Base-by-base conservation (phyloP, 1,139 yeast genomes). In the Kurtzmaniella quercitrusa region DNA sequence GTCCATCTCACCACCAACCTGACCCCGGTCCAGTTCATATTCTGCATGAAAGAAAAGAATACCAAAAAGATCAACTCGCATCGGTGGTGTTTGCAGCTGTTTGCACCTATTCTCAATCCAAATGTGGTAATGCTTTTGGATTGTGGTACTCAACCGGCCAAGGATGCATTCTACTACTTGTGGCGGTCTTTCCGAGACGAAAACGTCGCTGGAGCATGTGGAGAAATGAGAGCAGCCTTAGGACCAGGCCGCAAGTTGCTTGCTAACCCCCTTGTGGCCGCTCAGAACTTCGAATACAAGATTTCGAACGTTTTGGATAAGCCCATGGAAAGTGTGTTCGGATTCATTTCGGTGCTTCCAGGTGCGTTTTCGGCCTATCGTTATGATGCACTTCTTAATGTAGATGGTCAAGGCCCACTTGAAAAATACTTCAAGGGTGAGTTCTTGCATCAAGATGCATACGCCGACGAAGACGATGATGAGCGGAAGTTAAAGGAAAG, bases 361-460 rank as follows among this genome's bases (percentile, higher is more conserved):
- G 95, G 95, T 49, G 95, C 95, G 0, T 85, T 86, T 54, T 81
- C 89, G n/a, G 95, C 94, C 0, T 86, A 86, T 61, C 64, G 94
- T 47, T 86, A 82, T 55, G 77, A 71, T 41, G 95, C 94, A 0
- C 63, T 86, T 39, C 75, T 78, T 48, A 85, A 85, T 54, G 77
- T 76, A 15, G 73, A 77, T 47, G 86, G 85, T 1, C 64, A 69
- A 43, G 91, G 90, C 0, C 95, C 95, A 1, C 68, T 86, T 43
- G 89, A 83, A 51, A 83, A 84, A 57, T 86, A 86, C 58, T 80
- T 86, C 63, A 83, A 84, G 57, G 95, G 94, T 40, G 94, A 86
- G 58, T 82, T 79, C 46, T 68, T 85, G 47, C 86, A 81, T 53
- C 72, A 70, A 45, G 72, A 71, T 23, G 76, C 78, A 18, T 53